phyloP scores from a whole-genome alignment of 2,329 filamentous ascomycete genomes.

The Aspergillus spinulosporus region DNA sequence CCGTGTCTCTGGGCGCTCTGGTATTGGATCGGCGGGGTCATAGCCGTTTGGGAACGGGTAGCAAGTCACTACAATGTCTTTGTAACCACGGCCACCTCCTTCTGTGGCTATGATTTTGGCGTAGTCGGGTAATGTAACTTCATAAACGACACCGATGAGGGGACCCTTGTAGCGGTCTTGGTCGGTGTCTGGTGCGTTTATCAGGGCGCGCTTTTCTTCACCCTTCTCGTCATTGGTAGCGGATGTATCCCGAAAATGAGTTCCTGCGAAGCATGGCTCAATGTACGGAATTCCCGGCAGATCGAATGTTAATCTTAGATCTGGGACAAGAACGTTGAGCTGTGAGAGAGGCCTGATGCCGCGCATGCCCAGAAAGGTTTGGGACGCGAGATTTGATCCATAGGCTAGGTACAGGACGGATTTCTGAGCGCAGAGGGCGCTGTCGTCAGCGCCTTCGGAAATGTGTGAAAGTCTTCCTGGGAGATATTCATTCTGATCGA shows the following conservation, averaged over 20 bases:
- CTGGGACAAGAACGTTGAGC: conserved; percentile 78
- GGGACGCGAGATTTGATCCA: conserved; percentile 79
- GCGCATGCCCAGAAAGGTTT: conserved; percentile 76
- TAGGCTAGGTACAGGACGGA: conserved; percentile 83
- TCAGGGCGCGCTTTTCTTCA: conserved; percentile 38
- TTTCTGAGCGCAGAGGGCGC: conserved; percentile 23
- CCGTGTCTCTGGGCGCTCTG: conserved; percentile 60
- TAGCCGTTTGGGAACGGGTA: conserved; percentile 60
- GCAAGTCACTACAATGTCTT: conserved; percentile 79
- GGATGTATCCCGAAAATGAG: conserved; percentile 57
- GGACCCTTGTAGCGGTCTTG: conserved; percentile 60
- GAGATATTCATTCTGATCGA: conserved; percentile 28
- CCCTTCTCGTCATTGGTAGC: conserved; percentile 9
- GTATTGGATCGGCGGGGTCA: conserved; percentile 57
- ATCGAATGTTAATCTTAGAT: conserved; percentile 77
- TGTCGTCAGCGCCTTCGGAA: not conserved
- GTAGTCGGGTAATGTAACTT: conserved; percentile 82
- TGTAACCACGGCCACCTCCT: conserved; percentile 81
- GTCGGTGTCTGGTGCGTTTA: conserved; percentile 24
- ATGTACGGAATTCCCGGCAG: conserved; percentile 80
- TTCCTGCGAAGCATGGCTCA: conserved; percentile 92
- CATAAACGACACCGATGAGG: conserved; percentile 90
- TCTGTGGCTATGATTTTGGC: conserved; percentile 86
- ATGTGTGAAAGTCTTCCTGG: conserved; percentile 19
- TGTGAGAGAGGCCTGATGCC: conserved; percentile 79